Base-by-base conservation (phyloP, 805 yeast species). In the Peterozyma xylosa region DNA sequence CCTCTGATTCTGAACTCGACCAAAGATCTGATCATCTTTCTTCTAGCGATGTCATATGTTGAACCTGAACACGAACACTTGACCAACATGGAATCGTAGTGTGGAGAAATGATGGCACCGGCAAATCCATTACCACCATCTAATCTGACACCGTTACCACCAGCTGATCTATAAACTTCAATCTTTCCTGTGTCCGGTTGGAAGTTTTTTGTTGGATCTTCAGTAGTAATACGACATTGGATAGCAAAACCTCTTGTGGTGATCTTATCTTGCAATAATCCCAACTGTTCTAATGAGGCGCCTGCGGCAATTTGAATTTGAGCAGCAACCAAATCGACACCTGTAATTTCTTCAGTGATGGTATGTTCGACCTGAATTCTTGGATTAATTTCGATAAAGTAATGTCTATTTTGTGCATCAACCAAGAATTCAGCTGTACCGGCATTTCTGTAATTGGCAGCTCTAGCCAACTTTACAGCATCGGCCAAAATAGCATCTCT, bases 291-390 rank as follows among this genome's bases (percentile, higher is more conserved):
- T 56, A 93, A 74, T 2, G 95, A 77, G 30, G 99, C 99, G 58
- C 99, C 99, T 2, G 98, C 98, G 39, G 98, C 97, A 58, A 91
- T 88, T 73, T 91, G 99, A 59, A 91, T 90, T 73, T 91, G 99
- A 14, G 98, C 98, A 49, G 98, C 96, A 33, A 91, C 98, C 52
- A 91, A 74, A 68, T 91, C 99, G 49, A 91, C 93, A 53, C 99
- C 99, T 11, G 99, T 93, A 63, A 91, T 93, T 69, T 91, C 99
- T 70, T 91, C 99, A 44, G 98, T 90, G 66, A 91, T 93, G 42
- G 99, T 91, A 70, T 91, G 99, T 74, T 91, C 99, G 48, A 93
- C 98, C 71, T 91, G 99, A 58, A 78, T 91, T 73, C 99, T 83
- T 51, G 99, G 99, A 73, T 93, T 93, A 71, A 91, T 91, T 71